A percentile compares a stretch with the other conserved stretches of the same genome.
Conservation (phyloP, 2,329 filamentous ascomycete genomes). For the Aureobasidium musti region DNA sequence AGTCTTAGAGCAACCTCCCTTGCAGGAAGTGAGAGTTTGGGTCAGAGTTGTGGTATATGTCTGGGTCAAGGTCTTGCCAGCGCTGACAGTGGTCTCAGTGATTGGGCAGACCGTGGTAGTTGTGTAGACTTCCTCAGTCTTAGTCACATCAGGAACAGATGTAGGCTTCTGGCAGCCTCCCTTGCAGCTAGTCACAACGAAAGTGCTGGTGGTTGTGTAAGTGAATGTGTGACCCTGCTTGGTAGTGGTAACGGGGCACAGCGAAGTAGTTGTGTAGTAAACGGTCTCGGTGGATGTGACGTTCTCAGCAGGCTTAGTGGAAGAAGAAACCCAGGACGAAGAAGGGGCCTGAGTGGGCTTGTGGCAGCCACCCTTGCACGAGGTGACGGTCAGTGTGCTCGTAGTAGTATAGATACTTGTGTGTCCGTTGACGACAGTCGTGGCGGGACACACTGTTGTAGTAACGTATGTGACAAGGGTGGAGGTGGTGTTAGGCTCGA, state of each 20-base stretch:
- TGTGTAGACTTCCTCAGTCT: conserved; percentile 2
- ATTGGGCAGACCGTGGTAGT: not conserved
- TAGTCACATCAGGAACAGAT: not conserved
- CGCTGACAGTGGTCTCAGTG: not conserved
- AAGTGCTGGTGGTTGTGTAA: conserved; percentile 14
- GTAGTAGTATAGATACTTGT: not conserved
- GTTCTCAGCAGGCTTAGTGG: conserved; percentile 20
- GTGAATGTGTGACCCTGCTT: conserved; percentile 35
- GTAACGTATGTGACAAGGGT: conserved; percentile 35
- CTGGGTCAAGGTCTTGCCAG: not conserved
- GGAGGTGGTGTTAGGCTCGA: conserved; percentile 36
- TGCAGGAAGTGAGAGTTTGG: conserved; percentile 4
- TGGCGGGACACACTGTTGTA: conserved; percentile 34
- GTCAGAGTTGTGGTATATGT: conserved; percentile 21
- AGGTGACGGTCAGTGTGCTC: not conserved
- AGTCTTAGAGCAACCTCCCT: conserved; percentile 8
- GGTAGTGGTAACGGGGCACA: conserved; percentile 36
- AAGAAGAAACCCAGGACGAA: not conserved
- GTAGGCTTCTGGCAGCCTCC: conserved; percentile 4
- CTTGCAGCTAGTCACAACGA: conserved; percentile 16
- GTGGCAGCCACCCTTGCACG: conserved; percentile 6
- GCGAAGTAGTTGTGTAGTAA: conserved; percentile 33
- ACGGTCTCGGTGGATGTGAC: conserved; percentile 33
- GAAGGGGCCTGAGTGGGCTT: conserved; percentile 12
- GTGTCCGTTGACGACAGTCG: not conserved